Percentiles rank a stretch among this genome's conserved stretches.
Evolutionary conservation across 2,329 filamentous ascomycete genomes (phyloP).

Genomic region (Trichophyton simii): DNA sequence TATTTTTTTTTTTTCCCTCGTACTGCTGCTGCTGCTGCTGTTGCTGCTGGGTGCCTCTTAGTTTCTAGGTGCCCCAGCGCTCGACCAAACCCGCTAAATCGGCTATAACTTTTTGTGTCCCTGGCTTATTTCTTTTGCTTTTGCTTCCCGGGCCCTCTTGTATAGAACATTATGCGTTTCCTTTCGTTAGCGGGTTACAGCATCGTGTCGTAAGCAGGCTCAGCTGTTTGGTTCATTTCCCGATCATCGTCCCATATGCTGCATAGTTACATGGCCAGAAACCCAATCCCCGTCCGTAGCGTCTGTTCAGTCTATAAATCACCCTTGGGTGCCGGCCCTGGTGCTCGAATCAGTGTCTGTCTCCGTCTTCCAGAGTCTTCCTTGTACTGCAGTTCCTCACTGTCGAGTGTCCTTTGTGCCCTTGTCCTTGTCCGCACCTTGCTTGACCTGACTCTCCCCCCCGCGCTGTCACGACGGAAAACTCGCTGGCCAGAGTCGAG

Average conservation of each 20-base stretch:
- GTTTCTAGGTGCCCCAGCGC: background rate
- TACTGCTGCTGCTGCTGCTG: background rate
- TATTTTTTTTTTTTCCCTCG: background rate
- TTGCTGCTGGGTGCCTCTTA: too few species aligned
- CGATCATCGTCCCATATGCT: background rate
- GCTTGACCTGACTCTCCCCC: background rate
- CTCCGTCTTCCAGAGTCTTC: background rate
- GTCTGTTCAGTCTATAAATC: background rate
- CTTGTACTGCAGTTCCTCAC: background rate
- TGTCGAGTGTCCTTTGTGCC: background rate
- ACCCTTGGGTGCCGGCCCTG: background rate
- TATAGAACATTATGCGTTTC: background rate
- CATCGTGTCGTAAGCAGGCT: background rate
- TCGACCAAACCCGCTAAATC: background rate
- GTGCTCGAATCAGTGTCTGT: background rate
- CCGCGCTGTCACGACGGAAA: background rate
- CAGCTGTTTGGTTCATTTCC: constrained; percentile 3
- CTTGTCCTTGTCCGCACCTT: background rate
- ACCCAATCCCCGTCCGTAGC: background rate
- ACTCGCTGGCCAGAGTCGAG: background rate
- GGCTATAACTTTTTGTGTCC: background rate
- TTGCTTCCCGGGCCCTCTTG: background rate
- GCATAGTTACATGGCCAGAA: background rate
- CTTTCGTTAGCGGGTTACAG: background rate
- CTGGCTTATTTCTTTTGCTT: background rate